These are phyloP conservation scores for Westerdykella sp. DNA, from an alignment of 2,329 filamentous ascomycete species.

Conservation along the genomic window DNA sequence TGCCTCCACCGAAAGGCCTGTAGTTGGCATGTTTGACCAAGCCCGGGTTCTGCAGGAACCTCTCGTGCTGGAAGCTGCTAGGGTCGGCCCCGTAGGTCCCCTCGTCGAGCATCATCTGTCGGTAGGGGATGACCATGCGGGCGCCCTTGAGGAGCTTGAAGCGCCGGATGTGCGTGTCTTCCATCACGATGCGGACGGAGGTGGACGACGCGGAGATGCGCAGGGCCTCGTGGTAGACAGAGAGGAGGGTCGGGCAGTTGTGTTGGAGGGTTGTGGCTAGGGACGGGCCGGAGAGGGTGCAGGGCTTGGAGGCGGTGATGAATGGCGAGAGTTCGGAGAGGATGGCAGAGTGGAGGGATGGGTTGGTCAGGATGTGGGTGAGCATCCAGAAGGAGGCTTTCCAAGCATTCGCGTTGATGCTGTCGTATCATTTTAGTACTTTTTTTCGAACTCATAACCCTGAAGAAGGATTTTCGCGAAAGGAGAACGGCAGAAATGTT, in stretches of 20 bases:
- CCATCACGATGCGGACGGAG: background rate
- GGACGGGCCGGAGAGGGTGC: background rate
- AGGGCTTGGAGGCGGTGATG: background rate
- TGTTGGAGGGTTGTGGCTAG: too few relatives aligned
- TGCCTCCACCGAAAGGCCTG: slow-evolving; percentile 21
- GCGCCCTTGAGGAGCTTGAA: background rate
- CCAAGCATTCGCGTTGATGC: slow-evolving; percentile 4
- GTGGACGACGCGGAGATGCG: background rate
- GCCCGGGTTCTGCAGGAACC: slow-evolving; percentile 1
- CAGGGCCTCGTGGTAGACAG: slow-evolving; percentile 2
- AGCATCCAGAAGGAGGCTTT: slow-evolving; percentile 5
- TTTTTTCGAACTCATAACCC: too few relatives aligned
- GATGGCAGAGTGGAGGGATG: background rate
- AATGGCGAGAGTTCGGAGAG: background rate
- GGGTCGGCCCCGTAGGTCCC: slow-evolving; percentile 1
- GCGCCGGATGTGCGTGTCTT: background rate
- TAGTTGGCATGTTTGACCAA: background rate
- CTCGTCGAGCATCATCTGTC: slow-evolving; percentile 4
- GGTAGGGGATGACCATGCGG: slow-evolving; percentile 2
- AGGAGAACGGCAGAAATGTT: too few relatives aligned
- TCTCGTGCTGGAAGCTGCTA: background rate
- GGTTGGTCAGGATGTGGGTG: slow-evolving; percentile 1
- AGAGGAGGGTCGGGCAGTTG: background rate
- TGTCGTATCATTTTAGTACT: background rate
- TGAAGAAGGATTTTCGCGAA: too few relatives aligned